Percentiles rank a stretch among this genome's conserved stretches.
phyloP scores from a whole-genome alignment of 2,329 filamentous ascomycete genomes.

The Aphanocladium album region DNA sequence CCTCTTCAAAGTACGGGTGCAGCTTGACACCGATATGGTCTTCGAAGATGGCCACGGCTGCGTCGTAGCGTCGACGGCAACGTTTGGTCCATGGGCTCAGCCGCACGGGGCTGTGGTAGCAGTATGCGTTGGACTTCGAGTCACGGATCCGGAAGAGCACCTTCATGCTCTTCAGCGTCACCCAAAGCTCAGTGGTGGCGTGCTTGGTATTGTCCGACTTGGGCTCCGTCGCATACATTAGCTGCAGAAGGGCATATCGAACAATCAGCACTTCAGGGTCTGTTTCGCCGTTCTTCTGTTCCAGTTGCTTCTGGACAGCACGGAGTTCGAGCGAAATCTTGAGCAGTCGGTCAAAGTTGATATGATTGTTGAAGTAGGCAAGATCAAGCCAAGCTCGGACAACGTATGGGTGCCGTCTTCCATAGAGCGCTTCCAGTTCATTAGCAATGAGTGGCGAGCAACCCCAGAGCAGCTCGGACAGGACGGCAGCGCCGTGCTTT shows the following conservation, averaged over 20 bases:
- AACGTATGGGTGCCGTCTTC: conserved; percentile 38
- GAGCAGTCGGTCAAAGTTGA: conserved; percentile 31
- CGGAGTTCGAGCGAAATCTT: conserved; percentile 35
- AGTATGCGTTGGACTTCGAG: conserved; percentile 34
- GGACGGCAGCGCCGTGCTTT: conserved; percentile 36
- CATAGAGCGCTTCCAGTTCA: conserved; percentile 40
- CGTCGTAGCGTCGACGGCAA: conserved; percentile 37
- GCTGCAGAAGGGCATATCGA: conserved; percentile 37
- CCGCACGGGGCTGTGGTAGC: conserved; percentile 40
- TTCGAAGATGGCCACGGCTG: conserved; percentile 32
- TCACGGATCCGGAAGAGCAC: conserved; percentile 33
- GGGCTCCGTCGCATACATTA: conserved; percentile 32
- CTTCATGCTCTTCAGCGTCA: conserved; percentile 29
- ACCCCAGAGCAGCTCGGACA: conserved; percentile 40
- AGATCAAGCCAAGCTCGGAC: conserved; percentile 38
- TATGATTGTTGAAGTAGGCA: conserved; percentile 35
- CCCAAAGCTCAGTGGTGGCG: conserved; percentile 34
- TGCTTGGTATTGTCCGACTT: conserved; percentile 30
- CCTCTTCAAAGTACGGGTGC: conserved; percentile 39
- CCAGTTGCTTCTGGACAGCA: conserved; percentile 30
- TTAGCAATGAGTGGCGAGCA: conserved; percentile 38
- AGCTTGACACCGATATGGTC: conserved; percentile 34
- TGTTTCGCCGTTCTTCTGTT: conserved; percentile 28
- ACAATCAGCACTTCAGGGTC: conserved; percentile 33
- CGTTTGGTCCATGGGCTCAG: conserved; percentile 40